A percentile compares a stretch with the other conserved stretches of the same genome.
These are phyloP conservation scores for Trametes sp. DNA, from an alignment of 1,284 basidiomycete genomes.

Conservation along the genomic window DNA sequence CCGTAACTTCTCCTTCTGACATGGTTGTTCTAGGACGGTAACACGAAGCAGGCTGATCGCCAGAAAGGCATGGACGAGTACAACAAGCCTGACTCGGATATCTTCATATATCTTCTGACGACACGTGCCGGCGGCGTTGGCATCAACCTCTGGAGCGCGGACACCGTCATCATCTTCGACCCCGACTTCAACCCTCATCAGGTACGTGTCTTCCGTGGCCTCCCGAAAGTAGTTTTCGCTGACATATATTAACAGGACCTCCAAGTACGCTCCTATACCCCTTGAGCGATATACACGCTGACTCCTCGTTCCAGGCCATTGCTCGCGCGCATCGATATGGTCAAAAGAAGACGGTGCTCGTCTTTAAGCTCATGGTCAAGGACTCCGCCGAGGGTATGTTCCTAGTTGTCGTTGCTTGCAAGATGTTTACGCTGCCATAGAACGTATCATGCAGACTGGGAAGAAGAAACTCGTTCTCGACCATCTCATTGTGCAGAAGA, in stretches of 20 bases:
- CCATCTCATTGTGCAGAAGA: constrained; percentile 93
- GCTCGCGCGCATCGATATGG: constrained; percentile 88
- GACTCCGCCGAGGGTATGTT: constrained; percentile 87
- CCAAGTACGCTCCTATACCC: constrained; percentile 54
- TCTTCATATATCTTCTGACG: constrained; percentile 91
- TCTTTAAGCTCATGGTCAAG: constrained; percentile 93
- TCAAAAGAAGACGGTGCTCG: constrained; percentile 83
- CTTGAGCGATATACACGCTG: constrained; percentile 11
- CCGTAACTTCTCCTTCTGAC: neutral
- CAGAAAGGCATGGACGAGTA: constrained; percentile 96
- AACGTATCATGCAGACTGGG: constrained; percentile 86
- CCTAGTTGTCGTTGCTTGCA: neutral
- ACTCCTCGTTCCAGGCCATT: constrained; percentile 69
- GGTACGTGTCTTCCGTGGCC: constrained; percentile 46
- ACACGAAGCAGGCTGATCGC: constrained; percentile 85
- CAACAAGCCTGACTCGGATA: constrained; percentile 86
- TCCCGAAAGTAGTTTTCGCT: neutral
- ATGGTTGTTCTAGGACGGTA: constrained; percentile 79
- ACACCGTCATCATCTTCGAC: constrained; percentile 93
- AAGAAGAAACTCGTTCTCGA: constrained; percentile 93
- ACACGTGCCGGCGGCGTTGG: constrained; percentile 97
- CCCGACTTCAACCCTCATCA: constrained; percentile 97
- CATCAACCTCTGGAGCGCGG: constrained; percentile 90
- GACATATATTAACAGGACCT: constrained; percentile 57
- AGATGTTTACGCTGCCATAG: constrained; percentile 48